Percentiles rank a stretch among this genome's conserved stretches.
Conservation (phyloP, 495 filamentous ascomycete genomes). For the Oidiodendron maius region DNA sequence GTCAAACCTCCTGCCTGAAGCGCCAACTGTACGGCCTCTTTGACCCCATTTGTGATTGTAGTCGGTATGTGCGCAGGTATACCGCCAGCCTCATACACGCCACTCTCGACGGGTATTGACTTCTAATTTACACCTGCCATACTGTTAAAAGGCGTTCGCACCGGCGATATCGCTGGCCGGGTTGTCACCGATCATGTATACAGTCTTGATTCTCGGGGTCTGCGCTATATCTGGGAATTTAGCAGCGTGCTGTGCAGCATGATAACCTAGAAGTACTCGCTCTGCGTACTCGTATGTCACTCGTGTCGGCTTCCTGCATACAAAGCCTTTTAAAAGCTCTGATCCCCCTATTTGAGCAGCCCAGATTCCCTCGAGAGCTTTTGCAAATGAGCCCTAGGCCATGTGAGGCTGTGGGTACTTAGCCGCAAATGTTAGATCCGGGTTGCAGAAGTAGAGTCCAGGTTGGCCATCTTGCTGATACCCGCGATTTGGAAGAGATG, state of each 20-base stretch:
- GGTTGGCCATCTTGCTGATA: constrained; percentile 74
- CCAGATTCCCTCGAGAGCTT: constrained; percentile 74
- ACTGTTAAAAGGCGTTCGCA: constrained; percentile 65
- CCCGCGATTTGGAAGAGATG: constrained; percentile 53
- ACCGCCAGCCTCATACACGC: constrained; percentile 53
- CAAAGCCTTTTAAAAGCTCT: constrained; percentile 48
- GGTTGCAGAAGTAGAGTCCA: constrained; percentile 76
- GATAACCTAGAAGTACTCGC: constrained; percentile 52
- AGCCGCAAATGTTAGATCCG: constrained; percentile 81
- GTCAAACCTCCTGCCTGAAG: background rate
- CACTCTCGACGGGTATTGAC: constrained; percentile 74
- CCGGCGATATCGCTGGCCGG: constrained; percentile 84
- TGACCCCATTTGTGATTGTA: constrained; percentile 18
- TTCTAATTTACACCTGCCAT: constrained; percentile 61
- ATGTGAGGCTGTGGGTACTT: constrained; percentile 67
- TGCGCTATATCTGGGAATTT: constrained; percentile 12
- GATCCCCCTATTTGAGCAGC: constrained; percentile 53
- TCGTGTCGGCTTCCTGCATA: constrained; percentile 75
- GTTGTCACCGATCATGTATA: constrained; percentile 97
- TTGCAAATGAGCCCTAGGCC: constrained; percentile 84
- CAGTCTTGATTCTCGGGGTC: constrained; percentile 40
- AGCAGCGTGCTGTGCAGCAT: constrained; percentile 30
- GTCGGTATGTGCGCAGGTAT: constrained; percentile 19
- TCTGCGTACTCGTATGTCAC: constrained; percentile 80
- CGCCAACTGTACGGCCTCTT: constrained; percentile 27